Evolutionary conservation across 768 basidiomycete genomes (phyloP).

Genomic region (Mycena rebaudengoi): DNA sequence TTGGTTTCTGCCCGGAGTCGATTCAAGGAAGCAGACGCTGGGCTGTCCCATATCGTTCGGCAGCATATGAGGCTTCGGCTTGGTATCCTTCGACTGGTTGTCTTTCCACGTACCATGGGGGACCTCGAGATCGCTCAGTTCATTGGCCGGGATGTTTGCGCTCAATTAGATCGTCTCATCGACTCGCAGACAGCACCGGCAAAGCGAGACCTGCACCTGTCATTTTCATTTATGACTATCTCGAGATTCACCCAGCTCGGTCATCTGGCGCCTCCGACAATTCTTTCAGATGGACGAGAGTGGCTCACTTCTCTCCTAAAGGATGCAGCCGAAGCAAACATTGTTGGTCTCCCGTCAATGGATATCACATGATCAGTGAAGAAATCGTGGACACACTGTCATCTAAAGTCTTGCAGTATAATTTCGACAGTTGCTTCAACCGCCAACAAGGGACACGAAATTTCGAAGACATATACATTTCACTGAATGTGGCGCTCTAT

Average conservation of each 20-base stretch:
- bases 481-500: slow-evolving; percentile 83
- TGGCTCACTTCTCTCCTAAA: slow-evolving; percentile 73
- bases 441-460: slow-evolving; percentile 60
- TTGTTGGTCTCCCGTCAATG: slow-evolving; percentile 86
- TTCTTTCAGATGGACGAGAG: slow-evolving; percentile 48
- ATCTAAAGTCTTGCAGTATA: slow-evolving; percentile 61
- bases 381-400: slow-evolving; percentile 53
- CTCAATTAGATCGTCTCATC: slow-evolving; percentile 72
- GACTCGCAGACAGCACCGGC: slow-evolving; percentile 57
- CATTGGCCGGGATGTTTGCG: slow-evolving; percentile 71
- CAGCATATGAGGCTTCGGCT: slow-evolving; percentile 81
- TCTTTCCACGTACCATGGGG: slow-evolving; percentile 83
- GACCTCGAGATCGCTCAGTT: slow-evolving; percentile 85
- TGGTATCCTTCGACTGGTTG: slow-evolving; percentile 67
- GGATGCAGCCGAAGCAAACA: slow-evolving; percentile 72
- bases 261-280: slow-evolving; percentile 52
- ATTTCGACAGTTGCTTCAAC: slow-evolving; percentile 77
- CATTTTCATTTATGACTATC: slow-evolving; percentile 80
- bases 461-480: slow-evolving; percentile 84
- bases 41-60: slow-evolving; percentile 66
- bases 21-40: slow-evolving; percentile 72
- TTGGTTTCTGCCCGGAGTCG: slow-evolving; percentile 75
- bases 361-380: slow-evolving; percentile 81
- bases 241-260: slow-evolving; percentile 75
- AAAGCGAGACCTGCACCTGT: slow-evolving; percentile 71